phyloP scores from a whole-genome alignment of 176 grass and related monocot species.

The Ampelocalamus luodianensis region DNA sequence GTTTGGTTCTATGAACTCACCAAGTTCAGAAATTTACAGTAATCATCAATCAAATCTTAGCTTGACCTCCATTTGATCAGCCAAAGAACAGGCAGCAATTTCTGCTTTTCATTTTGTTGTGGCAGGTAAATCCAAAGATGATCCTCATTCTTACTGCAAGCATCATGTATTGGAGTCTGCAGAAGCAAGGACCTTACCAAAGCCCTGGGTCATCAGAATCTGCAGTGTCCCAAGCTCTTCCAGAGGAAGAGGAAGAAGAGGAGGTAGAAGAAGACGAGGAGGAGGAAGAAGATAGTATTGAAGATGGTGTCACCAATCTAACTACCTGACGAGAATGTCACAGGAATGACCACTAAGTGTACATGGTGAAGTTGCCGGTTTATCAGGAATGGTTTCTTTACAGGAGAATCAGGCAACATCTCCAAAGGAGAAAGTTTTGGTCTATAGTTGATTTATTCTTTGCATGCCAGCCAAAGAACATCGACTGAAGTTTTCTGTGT shows the following conservation, averaged over 20 bases:
- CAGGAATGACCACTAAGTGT: not conserved
- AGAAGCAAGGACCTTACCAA: slow-evolving; percentile 59
- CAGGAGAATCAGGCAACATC: not conserved
- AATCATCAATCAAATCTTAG: not conserved
- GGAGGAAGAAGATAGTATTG: slow-evolving; percentile 40
- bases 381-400: not conserved
- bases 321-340: slow-evolving; percentile 33
- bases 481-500: not conserved
- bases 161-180: slow-evolving; percentile 93
- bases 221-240: slow-evolving; percentile 28
- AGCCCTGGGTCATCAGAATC: slow-evolving; percentile 31
- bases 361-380: slow-evolving; percentile 12
- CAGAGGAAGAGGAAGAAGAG: slow-evolving; percentile 41
- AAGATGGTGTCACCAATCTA: slow-evolving; percentile 42
- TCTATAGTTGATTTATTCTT: slow-evolving; percentile 32
- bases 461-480: slow-evolving; percentile 7
- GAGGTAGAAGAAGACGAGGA: slow-evolving; percentile 23
- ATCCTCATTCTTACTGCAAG: slow-evolving; percentile 82
- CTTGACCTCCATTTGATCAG: not conserved
- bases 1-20: not conserved
- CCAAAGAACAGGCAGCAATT: slow-evolving; percentile 15
- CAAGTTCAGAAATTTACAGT: not conserved
- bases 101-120: not conserved
- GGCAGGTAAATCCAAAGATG: slow-evolving; percentile 94
- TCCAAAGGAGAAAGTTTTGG: slow-evolving; percentile 34